phyloP scores from a whole-genome alignment of 2,329 filamentous ascomycete species.

The Exophiala phaeomuriformis region DNA sequence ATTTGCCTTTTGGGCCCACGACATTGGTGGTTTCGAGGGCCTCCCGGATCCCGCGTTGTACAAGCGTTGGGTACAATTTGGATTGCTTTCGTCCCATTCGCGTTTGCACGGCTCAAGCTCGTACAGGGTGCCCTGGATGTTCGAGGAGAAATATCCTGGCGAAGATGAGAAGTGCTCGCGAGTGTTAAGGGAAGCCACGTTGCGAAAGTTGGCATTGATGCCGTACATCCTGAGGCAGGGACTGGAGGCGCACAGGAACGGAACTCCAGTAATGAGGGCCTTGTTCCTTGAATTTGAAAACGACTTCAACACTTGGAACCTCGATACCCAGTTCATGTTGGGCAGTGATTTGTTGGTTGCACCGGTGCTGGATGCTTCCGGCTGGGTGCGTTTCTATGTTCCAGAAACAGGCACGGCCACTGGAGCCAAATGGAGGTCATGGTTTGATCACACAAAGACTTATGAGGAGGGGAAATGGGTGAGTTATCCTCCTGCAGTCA shows the following conservation, averaged over 20 bases:
- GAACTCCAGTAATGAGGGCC: slow-evolving; percentile 57
- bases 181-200: slow-evolving; percentile 49
- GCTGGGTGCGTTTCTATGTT: slow-evolving; percentile 59
- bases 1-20: slow-evolving; percentile 62
- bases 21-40: slow-evolving; percentile 67
- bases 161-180: slow-evolving; percentile 48
- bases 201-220: slow-evolving; percentile 50
- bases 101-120: slow-evolving; percentile 62
- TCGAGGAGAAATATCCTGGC: slow-evolving; percentile 40
- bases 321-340: slow-evolving; percentile 69
- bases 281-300: slow-evolving; percentile 64
- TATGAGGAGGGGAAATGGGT: slow-evolving; percentile 41
- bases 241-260: slow-evolving; percentile 44
- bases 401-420: slow-evolving; percentile 41
- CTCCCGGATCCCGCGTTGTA: slow-evolving; percentile 61
- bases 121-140: slow-evolving; percentile 68
- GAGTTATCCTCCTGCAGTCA: background rate
- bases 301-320: slow-evolving; percentile 59
- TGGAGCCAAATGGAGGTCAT: slow-evolving; percentile 45
- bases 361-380: slow-evolving; percentile 57
- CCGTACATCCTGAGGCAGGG: slow-evolving; percentile 53
- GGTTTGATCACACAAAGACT: slow-evolving; percentile 39
- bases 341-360: slow-evolving; percentile 57
- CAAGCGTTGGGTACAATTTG: slow-evolving; percentile 73
- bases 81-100: slow-evolving; percentile 62